phyloP scores from a whole-genome alignment of 129 eudicot species.

The Kitagawia praeruptora region DNA sequence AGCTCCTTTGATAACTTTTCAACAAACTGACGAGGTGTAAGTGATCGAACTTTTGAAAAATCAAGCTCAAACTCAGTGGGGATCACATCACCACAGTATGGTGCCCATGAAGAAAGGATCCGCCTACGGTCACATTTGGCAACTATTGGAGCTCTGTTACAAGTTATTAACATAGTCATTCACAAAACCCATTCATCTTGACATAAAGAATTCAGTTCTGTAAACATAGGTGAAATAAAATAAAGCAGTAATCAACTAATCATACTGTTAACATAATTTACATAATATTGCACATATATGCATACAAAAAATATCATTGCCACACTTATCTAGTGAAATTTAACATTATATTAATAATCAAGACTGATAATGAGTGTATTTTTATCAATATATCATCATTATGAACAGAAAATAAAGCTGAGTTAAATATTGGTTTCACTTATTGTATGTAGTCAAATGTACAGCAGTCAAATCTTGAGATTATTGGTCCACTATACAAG shows the following conservation, averaged over 20 bases:
- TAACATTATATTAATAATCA: background rate
- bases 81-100: conserved; percentile 51
- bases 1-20: conserved; percentile 79
- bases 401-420: background rate
- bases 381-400: background rate
- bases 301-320: background rate
- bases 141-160: conserved; percentile 82
- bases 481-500: background rate
- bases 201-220: background rate
- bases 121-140: conserved; percentile 83
- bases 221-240: background rate
- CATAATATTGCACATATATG: background rate
- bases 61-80: conserved; percentile 66
- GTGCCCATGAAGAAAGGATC: conserved; percentile 88
- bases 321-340: background rate
- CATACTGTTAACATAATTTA: background rate
- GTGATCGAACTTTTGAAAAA: conserved; percentile 70
- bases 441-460: background rate
- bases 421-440: background rate
- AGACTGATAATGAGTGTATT: background rate
- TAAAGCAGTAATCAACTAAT: background rate
- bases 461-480: background rate
- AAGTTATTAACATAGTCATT: conserved; percentile 1
- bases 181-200: background rate
- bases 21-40: conserved; percentile 82